Evolutionary conservation across 495 filamentous ascomycete species (phyloP).

Genomic region (Neurospora sp.): DNA sequence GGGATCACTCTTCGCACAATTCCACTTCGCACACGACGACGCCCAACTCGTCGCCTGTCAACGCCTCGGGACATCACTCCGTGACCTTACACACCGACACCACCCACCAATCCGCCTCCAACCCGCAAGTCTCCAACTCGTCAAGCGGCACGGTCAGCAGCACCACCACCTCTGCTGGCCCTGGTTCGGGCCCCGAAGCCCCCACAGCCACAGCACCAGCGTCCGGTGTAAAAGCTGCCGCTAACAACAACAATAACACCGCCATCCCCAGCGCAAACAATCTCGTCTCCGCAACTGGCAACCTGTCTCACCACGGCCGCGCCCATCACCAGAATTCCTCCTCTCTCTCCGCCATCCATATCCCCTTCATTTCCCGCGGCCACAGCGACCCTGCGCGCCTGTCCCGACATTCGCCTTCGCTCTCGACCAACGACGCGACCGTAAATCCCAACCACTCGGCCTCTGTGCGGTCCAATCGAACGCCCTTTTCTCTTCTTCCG

Average conservation of each 20-base stretch:
- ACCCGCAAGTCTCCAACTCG: conserved; percentile 11
- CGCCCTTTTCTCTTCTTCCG: conserved; percentile 16
- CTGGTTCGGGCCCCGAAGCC: conserved; percentile 1
- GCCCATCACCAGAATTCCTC: background rate
- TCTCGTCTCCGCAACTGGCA: background rate
- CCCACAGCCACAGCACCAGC: conserved; percentile 3
- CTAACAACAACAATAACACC: conserved; percentile 3
- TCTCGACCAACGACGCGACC: conserved; percentile 13
- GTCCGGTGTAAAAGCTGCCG: background rate
- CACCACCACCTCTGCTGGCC: conserved; percentile 9
- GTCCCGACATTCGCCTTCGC: conserved; percentile 1
- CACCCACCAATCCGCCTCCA: background rate
- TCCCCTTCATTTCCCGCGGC: conserved; percentile 1
- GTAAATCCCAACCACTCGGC: conserved; percentile 14
- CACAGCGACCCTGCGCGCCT: background rate
- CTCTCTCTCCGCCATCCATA: background rate
- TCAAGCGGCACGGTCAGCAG: conserved; percentile 22
- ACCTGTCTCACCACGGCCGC: background rate
- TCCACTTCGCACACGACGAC: conserved; percentile 14
- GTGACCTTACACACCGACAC: conserved; percentile 11
- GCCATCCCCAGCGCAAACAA: background rate
- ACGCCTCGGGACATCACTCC: conserved; percentile 13
- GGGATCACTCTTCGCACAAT: conserved; percentile 25
- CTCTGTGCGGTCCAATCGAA: conserved; percentile 12
- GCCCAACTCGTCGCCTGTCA: conserved; percentile 3